Evolutionary conservation across 192 early-diverging fungal species (phyloP).

Genomic region (Oehlia diaphana): DNA sequence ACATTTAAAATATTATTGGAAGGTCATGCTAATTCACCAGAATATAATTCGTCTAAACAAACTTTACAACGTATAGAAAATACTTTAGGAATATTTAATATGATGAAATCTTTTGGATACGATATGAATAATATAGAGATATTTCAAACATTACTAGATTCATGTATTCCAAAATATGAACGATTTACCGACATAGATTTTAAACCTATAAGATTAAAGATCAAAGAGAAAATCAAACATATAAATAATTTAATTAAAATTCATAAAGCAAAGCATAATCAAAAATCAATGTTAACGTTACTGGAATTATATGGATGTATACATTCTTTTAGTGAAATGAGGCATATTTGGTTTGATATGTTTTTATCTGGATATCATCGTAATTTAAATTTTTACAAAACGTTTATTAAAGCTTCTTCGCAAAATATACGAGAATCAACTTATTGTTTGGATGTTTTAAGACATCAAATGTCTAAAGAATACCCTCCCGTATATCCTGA

Average conservation of each 20-base stretch:
- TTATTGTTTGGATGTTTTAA: slow-evolving; percentile 10
- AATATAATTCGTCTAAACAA: not conserved
- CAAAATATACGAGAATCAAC: not conserved
- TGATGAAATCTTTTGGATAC: slow-evolving; percentile 7
- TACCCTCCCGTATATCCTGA: not conserved
- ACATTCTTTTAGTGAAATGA: not conserved
- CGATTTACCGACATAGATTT: not conserved
- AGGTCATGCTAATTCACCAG: not conserved
- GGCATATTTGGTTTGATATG: not conserved
- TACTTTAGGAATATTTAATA: slow-evolving; percentile 9
- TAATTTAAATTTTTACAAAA: slow-evolving; percentile 14
- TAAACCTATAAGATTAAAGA: not conserved
- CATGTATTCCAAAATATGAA: slow-evolving; percentile 2
- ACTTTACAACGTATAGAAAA: not conserved
- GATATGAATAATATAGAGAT: not conserved
- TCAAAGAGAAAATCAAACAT: not conserved
- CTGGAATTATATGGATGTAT: not conserved
- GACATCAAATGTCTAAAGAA: slow-evolving; percentile 22
- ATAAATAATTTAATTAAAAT: slow-evolving; percentile 3
- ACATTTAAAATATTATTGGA: slow-evolving; percentile 7
- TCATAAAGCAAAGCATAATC: slow-evolving; percentile 2
- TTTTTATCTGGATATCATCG: slow-evolving; percentile 6
- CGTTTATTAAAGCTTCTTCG: not conserved
- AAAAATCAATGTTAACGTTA: slow-evolving; percentile 5
- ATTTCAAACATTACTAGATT: slow-evolving; percentile 13